Evolutionary conservation across 257 asterid species (phyloP), one percentile per base, ranked within the genome.

Genomic region (Solanum boliviense): DNA sequence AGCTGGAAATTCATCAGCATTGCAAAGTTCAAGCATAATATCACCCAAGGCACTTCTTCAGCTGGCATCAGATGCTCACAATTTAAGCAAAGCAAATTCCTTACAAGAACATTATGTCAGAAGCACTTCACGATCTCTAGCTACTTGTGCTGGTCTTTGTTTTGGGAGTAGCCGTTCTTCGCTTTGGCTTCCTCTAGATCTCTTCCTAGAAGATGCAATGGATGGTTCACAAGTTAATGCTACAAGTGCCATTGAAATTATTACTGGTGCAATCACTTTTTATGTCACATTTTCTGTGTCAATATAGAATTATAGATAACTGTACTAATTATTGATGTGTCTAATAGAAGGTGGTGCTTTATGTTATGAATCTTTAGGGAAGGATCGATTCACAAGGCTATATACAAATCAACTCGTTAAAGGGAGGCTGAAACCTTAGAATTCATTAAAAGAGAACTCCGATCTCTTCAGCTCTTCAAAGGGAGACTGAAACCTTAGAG

Each of bases 161-260:
- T 88, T 93, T 20, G 99, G 98, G 88, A 87, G 90, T 78, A 95
- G 96, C 46, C 93, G 93, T 44, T 94, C 99, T 75, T 90, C 96
- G 38, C 96, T 95, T 87, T 97, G 99, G 99, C 98, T 95, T 86
- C 98, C 99, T 88, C 95, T 95, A 70, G 99, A 97, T 92, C 91
- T 97, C 90, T 93, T 95, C 39, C 93, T 95, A 13, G 99, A 97
- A 92, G 99, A 97, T 90, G 95, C 99, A 79, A 95, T 95, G 98
- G 98, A 95, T 91, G 96, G 96, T 87, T 93, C 96, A 32, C 98
- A 94, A 92, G 99, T 97, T 79, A 93, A 91, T 72, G 96, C 99
- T 85, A 92, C 94, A 84, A 95, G 99, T 90, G 96, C 98, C 29
- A 93, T 95, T 81, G 99, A 97, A 93, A 95, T 92, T 91, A 92